phyloP scores from a whole-genome alignment of 1,139 yeast genomes.

The Scheffersomyces insectosa region DNA sequence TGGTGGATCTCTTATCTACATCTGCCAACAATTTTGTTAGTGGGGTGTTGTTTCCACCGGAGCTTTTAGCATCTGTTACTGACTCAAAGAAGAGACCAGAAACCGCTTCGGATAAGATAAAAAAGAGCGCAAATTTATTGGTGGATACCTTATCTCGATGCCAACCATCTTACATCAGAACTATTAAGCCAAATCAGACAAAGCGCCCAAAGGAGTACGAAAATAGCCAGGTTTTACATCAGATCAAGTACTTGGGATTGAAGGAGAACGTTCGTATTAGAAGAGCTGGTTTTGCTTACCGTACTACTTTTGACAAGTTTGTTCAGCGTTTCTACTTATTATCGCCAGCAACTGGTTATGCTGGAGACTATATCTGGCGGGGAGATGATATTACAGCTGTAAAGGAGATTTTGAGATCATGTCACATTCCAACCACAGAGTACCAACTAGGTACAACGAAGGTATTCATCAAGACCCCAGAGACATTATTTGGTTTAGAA shows the following conservation, averaged over 20 bases:
- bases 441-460: slow-evolving; percentile 94
- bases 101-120: slow-evolving; percentile 96
- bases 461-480: slow-evolving; percentile 96
- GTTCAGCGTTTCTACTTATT: slow-evolving; percentile 93
- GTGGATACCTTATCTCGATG: slow-evolving; percentile 88
- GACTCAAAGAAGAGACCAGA: slow-evolving; percentile 86
- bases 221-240: slow-evolving; percentile 87
- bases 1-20: slow-evolving; percentile 73
- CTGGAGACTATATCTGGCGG: slow-evolving; percentile 95
- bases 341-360: slow-evolving; percentile 90
- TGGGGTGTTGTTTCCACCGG: slow-evolving; percentile 72
- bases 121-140: slow-evolving; percentile 83
- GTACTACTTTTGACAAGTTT: slow-evolving; percentile 95
- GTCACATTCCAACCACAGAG: slow-evolving; percentile 78
- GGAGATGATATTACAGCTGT: slow-evolving; percentile 88
- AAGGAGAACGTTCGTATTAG: slow-evolving; percentile 96
- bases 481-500: slow-evolving; percentile 91
- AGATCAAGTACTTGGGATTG: slow-evolving; percentile 91
- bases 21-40: slow-evolving; percentile 68
- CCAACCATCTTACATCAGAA: slow-evolving; percentile 94
- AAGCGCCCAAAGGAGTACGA: slow-evolving; percentile 91
- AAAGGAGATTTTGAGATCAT: slow-evolving; percentile 70
- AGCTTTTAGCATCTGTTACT: slow-evolving; percentile 54
- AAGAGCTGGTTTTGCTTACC: slow-evolving; percentile 98
- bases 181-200: slow-evolving; percentile 95